Evolutionary conservation across 345 rosid species (phyloP).

Genomic region (Heritiera fomes): DNA sequence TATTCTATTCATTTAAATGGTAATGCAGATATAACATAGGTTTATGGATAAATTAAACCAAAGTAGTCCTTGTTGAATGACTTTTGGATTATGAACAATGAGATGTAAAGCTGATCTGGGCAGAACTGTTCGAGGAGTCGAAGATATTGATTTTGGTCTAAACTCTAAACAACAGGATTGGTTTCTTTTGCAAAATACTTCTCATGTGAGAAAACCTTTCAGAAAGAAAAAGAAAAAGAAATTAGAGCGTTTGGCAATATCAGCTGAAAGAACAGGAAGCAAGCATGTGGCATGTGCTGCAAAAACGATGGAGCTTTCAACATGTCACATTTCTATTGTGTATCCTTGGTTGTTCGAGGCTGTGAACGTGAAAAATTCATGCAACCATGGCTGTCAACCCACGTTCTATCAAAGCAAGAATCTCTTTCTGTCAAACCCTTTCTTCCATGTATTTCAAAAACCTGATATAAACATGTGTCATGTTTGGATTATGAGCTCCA

Average conservation of each 20-base stretch:
- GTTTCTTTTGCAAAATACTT: background rate
- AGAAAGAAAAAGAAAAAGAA: too few relatives aligned
- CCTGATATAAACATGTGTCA: background rate
- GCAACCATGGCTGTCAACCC: background rate
- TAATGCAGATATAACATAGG: background rate
- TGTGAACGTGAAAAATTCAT: slow-evolving; percentile 18
- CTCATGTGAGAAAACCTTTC: background rate
- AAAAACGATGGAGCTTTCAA: background rate
- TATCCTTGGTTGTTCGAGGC: background rate
- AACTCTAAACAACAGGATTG: background rate
- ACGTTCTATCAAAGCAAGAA: background rate
- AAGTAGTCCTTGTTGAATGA: background rate
- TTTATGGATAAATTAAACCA: background rate
- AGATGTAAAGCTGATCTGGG: background rate
- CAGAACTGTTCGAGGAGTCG: background rate
- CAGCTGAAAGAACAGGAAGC: background rate
- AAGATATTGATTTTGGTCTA: background rate
- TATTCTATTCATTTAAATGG: too few relatives aligned
- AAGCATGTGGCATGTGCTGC: slow-evolving; percentile 9
- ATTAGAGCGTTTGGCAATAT: too few relatives aligned
- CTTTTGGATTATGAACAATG: background rate
- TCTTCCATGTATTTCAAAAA: background rate
- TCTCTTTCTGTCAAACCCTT: background rate
- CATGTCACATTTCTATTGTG: background rate
- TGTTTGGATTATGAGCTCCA: background rate